These are phyloP conservation scores for Dacryopinax primogenitus DNA, from an alignment of 768 basidiomycete species.

Conservation along the genomic window DNA sequence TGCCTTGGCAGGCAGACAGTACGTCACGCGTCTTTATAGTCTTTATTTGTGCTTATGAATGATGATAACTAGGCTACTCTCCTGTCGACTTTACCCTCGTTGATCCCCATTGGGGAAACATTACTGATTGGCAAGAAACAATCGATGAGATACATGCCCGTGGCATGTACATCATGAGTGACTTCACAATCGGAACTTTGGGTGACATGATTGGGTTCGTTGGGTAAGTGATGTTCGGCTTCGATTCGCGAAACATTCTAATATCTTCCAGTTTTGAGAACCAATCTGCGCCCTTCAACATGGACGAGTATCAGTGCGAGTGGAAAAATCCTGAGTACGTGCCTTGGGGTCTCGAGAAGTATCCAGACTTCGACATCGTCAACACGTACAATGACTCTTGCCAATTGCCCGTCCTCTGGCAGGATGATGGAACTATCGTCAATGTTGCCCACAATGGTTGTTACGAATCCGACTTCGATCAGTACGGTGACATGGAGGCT, in stretches of 20 bases:
- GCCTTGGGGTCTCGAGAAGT: constrained; percentile 79
- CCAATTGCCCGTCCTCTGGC: constrained; percentile 64
- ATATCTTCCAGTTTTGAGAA: constrained; percentile 50
- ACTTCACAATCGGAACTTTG: constrained; percentile 92
- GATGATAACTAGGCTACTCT: constrained; percentile 57
- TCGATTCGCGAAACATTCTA: constrained; percentile 7
- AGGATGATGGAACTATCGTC: constrained; percentile 55
- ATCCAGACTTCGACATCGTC: constrained; percentile 64
- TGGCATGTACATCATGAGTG: constrained; percentile 85
- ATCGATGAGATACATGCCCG: constrained; percentile 66
- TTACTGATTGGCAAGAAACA: constrained; percentile 61
- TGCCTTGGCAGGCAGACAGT: constrained; percentile 98
- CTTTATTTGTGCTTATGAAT: constrained; percentile 12
- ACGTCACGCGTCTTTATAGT: constrained; percentile 26
- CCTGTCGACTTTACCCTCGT: constrained; percentile 80
- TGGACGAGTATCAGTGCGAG: constrained; percentile 55
- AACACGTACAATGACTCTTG: constrained; percentile 68
- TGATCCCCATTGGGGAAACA: constrained; percentile 85
- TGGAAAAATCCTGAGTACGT: constrained; percentile 64
- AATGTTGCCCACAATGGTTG: constrained; percentile 54
- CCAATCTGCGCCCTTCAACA: constrained; percentile 60
- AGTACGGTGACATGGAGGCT: constrained; percentile 93
- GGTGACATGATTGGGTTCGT: constrained; percentile 73
- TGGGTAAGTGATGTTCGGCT: constrained; percentile 40
- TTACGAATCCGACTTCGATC: constrained; percentile 75